A percentile compares a stretch with the other conserved stretches of the same genome.
Evolutionary conservation across 2,329 filamentous ascomycete species (phyloP).

Genomic region (Paecilomyces dactylethromorphus): DNA sequence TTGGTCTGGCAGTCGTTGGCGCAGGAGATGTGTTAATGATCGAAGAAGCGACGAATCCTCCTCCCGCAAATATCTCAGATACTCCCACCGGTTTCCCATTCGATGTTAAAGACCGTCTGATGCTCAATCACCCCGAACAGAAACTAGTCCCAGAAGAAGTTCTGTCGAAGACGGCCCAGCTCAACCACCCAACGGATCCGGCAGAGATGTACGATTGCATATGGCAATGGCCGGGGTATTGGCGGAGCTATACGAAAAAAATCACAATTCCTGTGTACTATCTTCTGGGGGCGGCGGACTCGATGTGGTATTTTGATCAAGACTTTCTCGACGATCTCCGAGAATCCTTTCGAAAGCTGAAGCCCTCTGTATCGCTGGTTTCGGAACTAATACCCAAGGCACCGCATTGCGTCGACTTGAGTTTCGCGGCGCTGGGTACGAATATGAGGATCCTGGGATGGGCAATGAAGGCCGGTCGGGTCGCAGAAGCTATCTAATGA

Average conservation of each 20-base stretch:
- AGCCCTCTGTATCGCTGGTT: background rate
- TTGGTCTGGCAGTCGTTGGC: background rate
- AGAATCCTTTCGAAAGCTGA: background rate
- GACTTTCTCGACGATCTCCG: background rate
- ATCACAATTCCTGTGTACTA: background rate
- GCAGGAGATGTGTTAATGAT: background rate
- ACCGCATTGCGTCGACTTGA: background rate
- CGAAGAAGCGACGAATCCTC: background rate
- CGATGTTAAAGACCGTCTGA: background rate
- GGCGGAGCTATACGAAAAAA: background rate
- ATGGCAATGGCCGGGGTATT: background rate
- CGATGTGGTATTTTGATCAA: background rate
- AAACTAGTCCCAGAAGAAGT: background rate
- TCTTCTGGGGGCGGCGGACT: background rate
- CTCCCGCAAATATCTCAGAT: background rate
- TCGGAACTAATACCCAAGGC: background rate
- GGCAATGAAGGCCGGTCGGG: background rate
- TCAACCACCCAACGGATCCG: background rate
- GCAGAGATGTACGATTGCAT: background rate
- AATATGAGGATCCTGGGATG: background rate
- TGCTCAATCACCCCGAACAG: background rate
- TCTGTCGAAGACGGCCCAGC: background rate
- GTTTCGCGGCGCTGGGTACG: background rate
- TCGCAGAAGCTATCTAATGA: background rate
- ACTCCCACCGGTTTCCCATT: background rate